phyloP scores from a whole-genome alignment of 2,329 filamentous ascomycete genomes.

The Clonostachys byssicola region DNA sequence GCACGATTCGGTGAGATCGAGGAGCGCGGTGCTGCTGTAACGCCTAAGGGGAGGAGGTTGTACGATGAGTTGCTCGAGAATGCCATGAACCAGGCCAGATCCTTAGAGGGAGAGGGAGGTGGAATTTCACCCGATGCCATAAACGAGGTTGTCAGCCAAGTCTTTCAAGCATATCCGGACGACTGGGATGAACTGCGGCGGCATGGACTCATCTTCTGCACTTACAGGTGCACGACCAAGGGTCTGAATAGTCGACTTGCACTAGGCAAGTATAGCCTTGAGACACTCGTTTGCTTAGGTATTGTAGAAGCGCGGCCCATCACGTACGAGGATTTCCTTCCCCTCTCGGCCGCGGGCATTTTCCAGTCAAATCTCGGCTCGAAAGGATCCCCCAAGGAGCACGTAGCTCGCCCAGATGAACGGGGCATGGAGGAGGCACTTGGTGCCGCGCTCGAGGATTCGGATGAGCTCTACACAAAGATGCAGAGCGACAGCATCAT shows the following conservation, averaged over 20 bases:
- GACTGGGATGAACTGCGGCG: slow-evolving; percentile 26
- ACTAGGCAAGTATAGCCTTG: slow-evolving; percentile 6
- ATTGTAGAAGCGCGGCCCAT: slow-evolving; percentile 32
- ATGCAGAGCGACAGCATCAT: slow-evolving; percentile 2
- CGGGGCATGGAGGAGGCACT: slow-evolving; percentile 8
- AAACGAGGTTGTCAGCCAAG: slow-evolving; percentile 13
- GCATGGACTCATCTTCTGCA: slow-evolving; percentile 30
- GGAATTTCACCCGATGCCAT: slow-evolving; percentile 1
- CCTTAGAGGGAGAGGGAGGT: neutral
- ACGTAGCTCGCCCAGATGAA: slow-evolving; percentile 2
- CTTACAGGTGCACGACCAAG: slow-evolving; percentile 15
- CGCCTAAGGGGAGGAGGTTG: slow-evolving; percentile 32
- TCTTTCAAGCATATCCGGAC: slow-evolving; percentile 35
- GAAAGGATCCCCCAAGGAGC: neutral
- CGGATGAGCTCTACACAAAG: slow-evolving; percentile 6
- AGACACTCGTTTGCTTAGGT: slow-evolving; percentile 21
- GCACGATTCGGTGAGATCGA: slow-evolving; percentile 50
- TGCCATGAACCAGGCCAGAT: slow-evolving; percentile 10
- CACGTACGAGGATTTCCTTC: slow-evolving; percentile 51
- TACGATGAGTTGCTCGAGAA: slow-evolving; percentile 37
- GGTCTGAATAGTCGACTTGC: too few relatives aligned
- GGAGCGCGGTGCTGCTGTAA: slow-evolving; percentile 45
- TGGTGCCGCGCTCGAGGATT: slow-evolving; percentile 1
- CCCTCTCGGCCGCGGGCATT: slow-evolving; percentile 47
- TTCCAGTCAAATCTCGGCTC: slow-evolving; percentile 37